These are phyloP conservation scores for Neurospora tetraspora DNA, from an alignment of 495 filamentous ascomycete species.

Conservation along the genomic window DNA sequence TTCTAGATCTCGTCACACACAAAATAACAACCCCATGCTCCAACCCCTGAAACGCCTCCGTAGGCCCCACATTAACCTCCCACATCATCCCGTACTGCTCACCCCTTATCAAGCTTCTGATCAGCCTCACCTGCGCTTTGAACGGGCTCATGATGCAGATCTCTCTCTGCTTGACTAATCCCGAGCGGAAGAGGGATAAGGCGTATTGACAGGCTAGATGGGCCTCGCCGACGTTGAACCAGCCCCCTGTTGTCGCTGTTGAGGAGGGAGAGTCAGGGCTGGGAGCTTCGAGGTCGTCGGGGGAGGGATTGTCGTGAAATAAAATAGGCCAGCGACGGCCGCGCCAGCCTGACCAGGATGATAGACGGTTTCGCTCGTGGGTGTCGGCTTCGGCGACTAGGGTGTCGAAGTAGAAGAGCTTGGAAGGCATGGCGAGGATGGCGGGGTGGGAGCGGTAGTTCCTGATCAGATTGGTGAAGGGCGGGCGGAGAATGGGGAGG, in stretches of 20 bases:
- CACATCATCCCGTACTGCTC: constrained; percentile 19
- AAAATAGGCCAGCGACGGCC: constrained; percentile 39
- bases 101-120: constrained; percentile 30
- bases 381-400: constrained; percentile 34
- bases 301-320: constrained; percentile 33
- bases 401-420: constrained; percentile 45
- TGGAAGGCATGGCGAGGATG: constrained; percentile 43
- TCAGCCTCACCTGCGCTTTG: constrained; percentile 37
- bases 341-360: constrained; percentile 38
- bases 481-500: constrained; percentile 28
- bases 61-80: constrained; percentile 44
- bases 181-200: constrained; percentile 22
- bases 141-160: constrained; percentile 49
- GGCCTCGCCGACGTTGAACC: constrained; percentile 43
- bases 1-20: constrained; percentile 42
- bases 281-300: constrained; percentile 41
- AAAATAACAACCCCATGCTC: constrained; percentile 45
- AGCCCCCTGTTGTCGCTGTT: constrained; percentile 26
- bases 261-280: constrained; percentile 22
- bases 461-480: constrained; percentile 46
- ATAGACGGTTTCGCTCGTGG: constrained; percentile 20
- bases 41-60: constrained; percentile 48
- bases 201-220: constrained; percentile 35
- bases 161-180: constrained; percentile 28
- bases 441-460: constrained; percentile 51